phyloP scores from a whole-genome alignment of 306 rosid species.

The Vigna radiata region DNA sequence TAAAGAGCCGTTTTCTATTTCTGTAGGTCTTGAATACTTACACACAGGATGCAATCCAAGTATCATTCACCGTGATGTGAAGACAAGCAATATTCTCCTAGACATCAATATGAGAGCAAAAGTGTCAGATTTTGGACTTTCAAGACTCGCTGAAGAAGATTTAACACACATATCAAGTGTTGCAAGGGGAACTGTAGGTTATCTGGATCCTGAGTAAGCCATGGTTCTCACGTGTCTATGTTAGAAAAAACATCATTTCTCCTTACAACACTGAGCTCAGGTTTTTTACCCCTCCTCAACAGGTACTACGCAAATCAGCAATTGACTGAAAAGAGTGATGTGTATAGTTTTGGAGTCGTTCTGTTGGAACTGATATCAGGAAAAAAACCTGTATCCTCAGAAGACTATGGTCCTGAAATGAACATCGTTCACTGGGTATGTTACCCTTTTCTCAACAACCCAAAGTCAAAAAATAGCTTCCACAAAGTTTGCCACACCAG shows the following conservation, averaged over 20 bases:
- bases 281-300: constrained; percentile 1
- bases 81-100: constrained; percentile 91
- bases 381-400: constrained; percentile 81
- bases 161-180: constrained; percentile 90
- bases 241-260: constrained; percentile 28
- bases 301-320: constrained; percentile 97
- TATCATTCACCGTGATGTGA: constrained; percentile 92
- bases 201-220: constrained; percentile 96
- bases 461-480: constrained; percentile 12
- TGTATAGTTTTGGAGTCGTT: constrained; percentile 95
- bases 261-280: constrained; percentile 33
- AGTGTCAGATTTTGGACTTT: constrained; percentile 95
- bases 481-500: constrained; percentile 2
- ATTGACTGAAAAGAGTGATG: constrained; percentile 93
- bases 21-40: constrained; percentile 75
- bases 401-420: constrained; percentile 87
- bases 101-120: constrained; percentile 98
- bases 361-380: constrained; percentile 90
- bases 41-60: constrained; percentile 99
- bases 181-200: constrained; percentile 95
- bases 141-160: constrained; percentile 94
- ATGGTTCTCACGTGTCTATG: constrained; percentile 14
- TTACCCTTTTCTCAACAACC: constrained; percentile 11
- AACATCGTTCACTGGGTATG: constrained; percentile 97
- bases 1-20: too few relatives aligned